Percentiles rank a stretch among this genome's conserved stretches.
Conservation (phyloP, 192 early-diverging fungal genomes). For the Podila verticillata region DNA sequence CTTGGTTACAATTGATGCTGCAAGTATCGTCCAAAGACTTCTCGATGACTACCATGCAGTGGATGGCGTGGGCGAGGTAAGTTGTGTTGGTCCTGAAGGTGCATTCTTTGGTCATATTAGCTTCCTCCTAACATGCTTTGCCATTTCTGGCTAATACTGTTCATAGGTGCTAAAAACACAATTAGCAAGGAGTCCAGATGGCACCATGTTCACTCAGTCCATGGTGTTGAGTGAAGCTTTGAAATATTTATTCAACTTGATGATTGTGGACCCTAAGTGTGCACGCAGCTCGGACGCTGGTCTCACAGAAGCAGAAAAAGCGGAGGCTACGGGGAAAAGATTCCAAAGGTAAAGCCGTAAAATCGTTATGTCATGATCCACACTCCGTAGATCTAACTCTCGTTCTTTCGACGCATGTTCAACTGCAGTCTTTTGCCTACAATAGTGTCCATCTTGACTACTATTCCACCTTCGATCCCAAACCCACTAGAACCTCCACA, state of each 20-base stretch:
- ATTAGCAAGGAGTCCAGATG: constrained; percentile 39
- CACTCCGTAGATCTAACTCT: background rate
- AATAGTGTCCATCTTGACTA: constrained; percentile 53
- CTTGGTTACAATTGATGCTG: constrained; percentile 65
- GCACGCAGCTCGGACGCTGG: constrained; percentile 14
- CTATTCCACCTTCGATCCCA: constrained; percentile 44
- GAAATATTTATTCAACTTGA: constrained; percentile 65
- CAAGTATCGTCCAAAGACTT: constrained; percentile 48
- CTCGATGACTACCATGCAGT: constrained; percentile 53
- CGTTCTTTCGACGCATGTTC: background rate
- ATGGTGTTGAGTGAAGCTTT: constrained; percentile 62
- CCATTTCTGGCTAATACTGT: background rate
- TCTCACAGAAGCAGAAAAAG: constrained; percentile 18
- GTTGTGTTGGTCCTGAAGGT: too few relatives aligned
- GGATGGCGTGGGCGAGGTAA: constrained; percentile 51
- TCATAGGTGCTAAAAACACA: constrained; percentile 39
- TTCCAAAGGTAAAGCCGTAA: constrained; percentile 43
- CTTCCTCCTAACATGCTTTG: background rate
- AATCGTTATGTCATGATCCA: background rate
- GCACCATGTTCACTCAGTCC: constrained; percentile 46
- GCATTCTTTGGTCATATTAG: too few relatives aligned
- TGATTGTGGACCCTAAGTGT: constrained; percentile 52
- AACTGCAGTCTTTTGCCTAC: constrained; percentile 50
- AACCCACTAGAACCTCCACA: constrained; percentile 76
- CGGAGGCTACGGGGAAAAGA: constrained; percentile 2